Base-by-base conservation (phyloP, 768 basidiomycete genomes). In the Tephrocybe rancida region DNA sequence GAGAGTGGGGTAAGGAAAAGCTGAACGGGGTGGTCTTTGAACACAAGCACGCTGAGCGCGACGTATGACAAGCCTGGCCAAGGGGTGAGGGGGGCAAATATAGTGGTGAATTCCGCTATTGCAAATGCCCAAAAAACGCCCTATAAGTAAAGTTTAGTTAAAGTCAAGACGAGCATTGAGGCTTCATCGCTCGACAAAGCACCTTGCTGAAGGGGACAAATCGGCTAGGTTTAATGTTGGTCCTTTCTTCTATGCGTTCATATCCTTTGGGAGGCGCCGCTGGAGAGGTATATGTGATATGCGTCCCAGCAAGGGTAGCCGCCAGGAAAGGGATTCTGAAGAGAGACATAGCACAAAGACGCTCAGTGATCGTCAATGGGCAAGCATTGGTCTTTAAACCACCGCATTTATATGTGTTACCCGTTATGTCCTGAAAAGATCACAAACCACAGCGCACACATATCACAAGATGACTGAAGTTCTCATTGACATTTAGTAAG, bases 161-260 rank as follows among this genome's bases (percentile, higher is more conserved):
- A 26, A 24, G 2, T 37, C 29, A 8, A 41, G 16, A 14, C 16
- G 6, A 16, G 4, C 25, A 22, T 18, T 2, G 42, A 30, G 41
- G n/a, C n/a, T n/a, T n/a, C n/a, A n/a, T n/a, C n/a, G 27, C 19
- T 19, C 22, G 19, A 43, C 8, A 29, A 41, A 24, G 16, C 27
- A 52, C 50, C 26, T 52, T 52, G 21, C 24, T 35, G 13, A 44
- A 2, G 22, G 50, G 50, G 22, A 52, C 42, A 13, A 41, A 44
- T 13, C 50, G 43, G 25, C 26, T 30, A 27, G 37, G 14, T 19
- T 41, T 37, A 16, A 41, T 18, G 11, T 16, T 7, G 32, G 27
- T 30, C 21, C n/a, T 30, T 35, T 27, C 37, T 21, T 35, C 46
- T 27, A n/a, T 29, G 13, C 44, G 27, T 30, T 38, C 48, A 26